Percentiles rank a stretch among this genome's conserved stretches.
Evolutionary conservation across 192 early-diverging fungal genomes (phyloP).

Genomic region (Chytriomyces sp.): DNA sequence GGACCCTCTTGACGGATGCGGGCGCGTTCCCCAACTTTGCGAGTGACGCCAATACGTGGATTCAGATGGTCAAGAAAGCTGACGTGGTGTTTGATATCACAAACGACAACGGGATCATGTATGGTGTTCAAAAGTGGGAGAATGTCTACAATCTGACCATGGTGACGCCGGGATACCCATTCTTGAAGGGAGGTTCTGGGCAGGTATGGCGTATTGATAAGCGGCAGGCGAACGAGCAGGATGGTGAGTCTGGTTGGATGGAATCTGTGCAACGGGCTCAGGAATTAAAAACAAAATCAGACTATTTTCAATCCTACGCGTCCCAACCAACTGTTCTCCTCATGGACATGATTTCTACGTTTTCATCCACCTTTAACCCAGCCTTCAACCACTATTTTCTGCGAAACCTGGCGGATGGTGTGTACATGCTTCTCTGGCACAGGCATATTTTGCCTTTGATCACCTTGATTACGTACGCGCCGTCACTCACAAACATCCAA

Average conservation of each 20-base stretch:
- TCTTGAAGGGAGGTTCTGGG: neutral
- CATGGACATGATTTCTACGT: neutral
- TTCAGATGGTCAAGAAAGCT: neutral
- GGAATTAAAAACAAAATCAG: neutral
- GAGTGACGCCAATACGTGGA: neutral
- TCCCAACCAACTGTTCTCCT: neutral
- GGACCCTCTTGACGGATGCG: neutral
- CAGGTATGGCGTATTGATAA: constrained; percentile 20
- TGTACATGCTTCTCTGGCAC: neutral
- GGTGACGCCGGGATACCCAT: constrained; percentile 1
- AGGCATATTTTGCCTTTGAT: neutral
- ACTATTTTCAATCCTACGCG: neutral
- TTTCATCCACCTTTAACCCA: neutral
- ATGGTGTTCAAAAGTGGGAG: neutral
- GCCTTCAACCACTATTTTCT: neutral
- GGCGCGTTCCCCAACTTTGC: constrained; percentile 5
- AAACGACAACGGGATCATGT: neutral
- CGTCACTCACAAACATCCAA: too few species aligned
- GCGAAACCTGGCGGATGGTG: neutral
- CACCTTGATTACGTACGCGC: too few species aligned
- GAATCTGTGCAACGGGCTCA: neutral
- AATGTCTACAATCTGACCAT: neutral
- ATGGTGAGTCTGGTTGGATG: neutral
- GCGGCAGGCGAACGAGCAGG: neutral
- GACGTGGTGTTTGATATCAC: constrained; percentile 17